phyloP scores from a whole-genome alignment of 2,329 filamentous ascomycete genomes.

The Elsinoe arachidis region DNA sequence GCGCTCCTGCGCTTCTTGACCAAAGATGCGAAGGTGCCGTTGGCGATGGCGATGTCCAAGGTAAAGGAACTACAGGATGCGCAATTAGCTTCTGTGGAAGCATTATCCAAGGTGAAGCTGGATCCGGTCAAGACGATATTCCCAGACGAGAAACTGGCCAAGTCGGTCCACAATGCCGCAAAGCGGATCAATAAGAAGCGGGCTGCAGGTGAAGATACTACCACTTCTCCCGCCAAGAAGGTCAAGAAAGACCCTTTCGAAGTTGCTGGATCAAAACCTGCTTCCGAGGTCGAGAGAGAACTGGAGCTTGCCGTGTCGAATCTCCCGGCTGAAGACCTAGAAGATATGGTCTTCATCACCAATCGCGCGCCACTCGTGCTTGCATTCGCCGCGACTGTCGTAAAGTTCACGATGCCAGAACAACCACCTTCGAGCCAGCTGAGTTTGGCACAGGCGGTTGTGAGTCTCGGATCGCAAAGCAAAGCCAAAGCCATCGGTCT shows the following conservation, averaged over 20 bases:
- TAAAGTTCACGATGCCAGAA: conserved; percentile 75
- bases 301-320: conserved; percentile 49
- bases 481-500: conserved; percentile 71
- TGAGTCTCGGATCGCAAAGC: conserved; percentile 68
- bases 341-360: conserved; percentile 53
- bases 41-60: conserved; percentile 47
- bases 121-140: conserved; percentile 37
- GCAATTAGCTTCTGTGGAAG: conserved; percentile 37
- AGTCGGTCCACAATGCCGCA: conserved; percentile 49
- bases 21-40: conserved; percentile 49
- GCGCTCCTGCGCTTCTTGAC: conserved; percentile 48
- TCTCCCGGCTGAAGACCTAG: conserved; percentile 52
- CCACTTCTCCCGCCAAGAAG: conserved; percentile 18
- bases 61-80: conserved; percentile 46
- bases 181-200: conserved; percentile 51
- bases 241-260: conserved; percentile 16
- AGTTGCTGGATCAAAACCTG: conserved; percentile 21
- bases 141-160: conserved; percentile 46
- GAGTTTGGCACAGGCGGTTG: conserved; percentile 74
- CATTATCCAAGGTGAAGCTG: conserved; percentile 42
- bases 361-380: conserved; percentile 77
- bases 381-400: conserved; percentile 64
- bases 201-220: conserved; percentile 28
- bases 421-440: conserved; percentile 77
- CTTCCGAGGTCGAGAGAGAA: conserved; percentile 54